These are phyloP conservation scores for Debaryomycetaceae sp. DNA, from an alignment of 1,139 yeast genomes.

Conservation along the genomic window DNA sequence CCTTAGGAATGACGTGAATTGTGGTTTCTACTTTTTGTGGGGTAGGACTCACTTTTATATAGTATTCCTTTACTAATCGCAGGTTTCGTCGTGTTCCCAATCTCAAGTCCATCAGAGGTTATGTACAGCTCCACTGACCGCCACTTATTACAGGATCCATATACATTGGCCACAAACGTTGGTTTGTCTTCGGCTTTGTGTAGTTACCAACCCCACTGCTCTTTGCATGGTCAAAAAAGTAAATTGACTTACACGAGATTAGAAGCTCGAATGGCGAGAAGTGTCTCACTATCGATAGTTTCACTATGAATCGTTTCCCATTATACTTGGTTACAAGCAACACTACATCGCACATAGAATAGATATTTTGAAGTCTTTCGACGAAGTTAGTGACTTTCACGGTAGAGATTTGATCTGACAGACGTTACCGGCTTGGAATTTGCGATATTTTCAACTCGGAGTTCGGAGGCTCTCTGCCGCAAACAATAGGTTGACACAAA, in stretches of 20 bases:
- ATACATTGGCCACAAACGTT: background rate
- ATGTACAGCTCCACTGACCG: background rate
- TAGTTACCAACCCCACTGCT: background rate
- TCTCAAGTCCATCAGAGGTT: background rate
- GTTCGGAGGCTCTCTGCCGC: background rate
- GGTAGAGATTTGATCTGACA: conserved; percentile 1
- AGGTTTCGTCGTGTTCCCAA: background rate
- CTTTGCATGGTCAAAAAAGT: background rate
- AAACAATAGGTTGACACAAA: no score
- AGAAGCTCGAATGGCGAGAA: background rate
- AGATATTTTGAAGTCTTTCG: background rate
- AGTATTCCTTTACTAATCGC: background rate
- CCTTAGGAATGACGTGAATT: background rate
- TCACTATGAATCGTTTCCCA: background rate
- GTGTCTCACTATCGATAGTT: background rate
- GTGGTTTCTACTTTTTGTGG: background rate
- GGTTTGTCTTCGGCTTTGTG: background rate
- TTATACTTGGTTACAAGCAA: background rate
- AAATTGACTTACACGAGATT: background rate
- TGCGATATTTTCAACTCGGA: no score
- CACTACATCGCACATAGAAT: background rate
- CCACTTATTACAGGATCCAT: background rate
- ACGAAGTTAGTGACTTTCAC: background rate
- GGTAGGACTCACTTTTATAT: background rate
- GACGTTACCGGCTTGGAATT: no score